Evolutionary conservation across 2,329 filamentous ascomycete species (phyloP).

Genomic region (Fusarium fracticaudum): DNA sequence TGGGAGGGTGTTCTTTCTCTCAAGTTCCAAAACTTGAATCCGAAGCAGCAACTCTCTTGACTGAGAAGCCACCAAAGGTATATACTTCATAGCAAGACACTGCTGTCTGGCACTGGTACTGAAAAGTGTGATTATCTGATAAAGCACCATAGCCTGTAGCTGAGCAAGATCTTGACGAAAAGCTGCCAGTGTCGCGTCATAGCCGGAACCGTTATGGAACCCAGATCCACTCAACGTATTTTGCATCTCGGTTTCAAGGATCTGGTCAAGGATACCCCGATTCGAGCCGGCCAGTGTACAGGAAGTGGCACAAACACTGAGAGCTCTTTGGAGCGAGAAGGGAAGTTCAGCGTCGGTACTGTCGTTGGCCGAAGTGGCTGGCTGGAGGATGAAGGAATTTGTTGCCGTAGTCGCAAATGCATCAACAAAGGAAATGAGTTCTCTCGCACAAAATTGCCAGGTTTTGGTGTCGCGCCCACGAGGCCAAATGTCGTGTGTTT

Average conservation of each 20-base stretch:
- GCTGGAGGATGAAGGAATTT: constrained; percentile 2
- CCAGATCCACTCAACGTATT: neutral
- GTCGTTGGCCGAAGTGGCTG: neutral
- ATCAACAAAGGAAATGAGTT: constrained; percentile 5
- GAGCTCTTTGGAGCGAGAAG: neutral
- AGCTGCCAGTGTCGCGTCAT: neutral
- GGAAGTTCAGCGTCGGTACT: neutral
- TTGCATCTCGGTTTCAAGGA: constrained; percentile 2
- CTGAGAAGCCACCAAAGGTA: constrained; percentile 6
- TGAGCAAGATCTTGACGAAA: constrained; percentile 5
- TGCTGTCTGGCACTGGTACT: neutral
- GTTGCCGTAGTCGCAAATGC: constrained; percentile 1
- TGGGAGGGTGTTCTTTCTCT: neutral
- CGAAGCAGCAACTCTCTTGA: constrained; percentile 11
- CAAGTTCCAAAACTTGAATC: neutral
- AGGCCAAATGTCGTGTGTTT: constrained; percentile 3
- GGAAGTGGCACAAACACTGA: constrained; percentile 5
- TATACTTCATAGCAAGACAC: neutral
- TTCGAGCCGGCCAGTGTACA: neutral
- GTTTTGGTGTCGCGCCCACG: constrained; percentile 4
- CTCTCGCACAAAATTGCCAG: constrained; percentile 14
- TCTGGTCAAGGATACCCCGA: neutral
- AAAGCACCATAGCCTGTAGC: constrained; percentile 12
- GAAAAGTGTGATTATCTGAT: constrained; percentile 17
- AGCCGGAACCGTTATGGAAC: neutral